Evolutionary conservation across 2,329 filamentous ascomycete genomes (phyloP).

Genomic region (Calonectria crousiana): DNA sequence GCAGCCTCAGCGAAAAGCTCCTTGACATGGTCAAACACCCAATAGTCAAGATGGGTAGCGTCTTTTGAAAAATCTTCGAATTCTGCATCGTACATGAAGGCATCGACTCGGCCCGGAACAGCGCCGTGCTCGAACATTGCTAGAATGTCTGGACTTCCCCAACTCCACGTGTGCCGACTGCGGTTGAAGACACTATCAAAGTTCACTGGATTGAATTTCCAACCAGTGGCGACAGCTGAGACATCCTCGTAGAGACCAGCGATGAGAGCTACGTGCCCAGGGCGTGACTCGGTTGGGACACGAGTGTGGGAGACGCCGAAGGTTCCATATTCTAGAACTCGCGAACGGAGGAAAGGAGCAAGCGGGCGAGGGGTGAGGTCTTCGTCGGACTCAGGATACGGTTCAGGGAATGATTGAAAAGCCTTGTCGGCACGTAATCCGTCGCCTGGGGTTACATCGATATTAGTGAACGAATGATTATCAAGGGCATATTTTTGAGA

Average conservation of each 20-base stretch:
- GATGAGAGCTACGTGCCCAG: conserved; percentile 96
- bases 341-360: conserved; percentile 90
- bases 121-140: conserved; percentile 98
- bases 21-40: conserved; percentile 97
- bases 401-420: conserved; percentile 92
- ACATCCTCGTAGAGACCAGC: conserved; percentile 98
- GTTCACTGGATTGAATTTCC: conserved; percentile 98
- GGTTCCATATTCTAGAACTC: conserved; percentile 88
- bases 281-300: conserved; percentile 95
- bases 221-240: conserved; percentile 95
- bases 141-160: conserved; percentile 97
- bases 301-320: conserved; percentile 98
- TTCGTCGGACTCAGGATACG: conserved; percentile 75
- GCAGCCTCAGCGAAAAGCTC: conserved; percentile 85
- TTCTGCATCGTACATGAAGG: conserved; percentile 86
- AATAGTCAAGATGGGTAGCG: conserved; percentile 84
- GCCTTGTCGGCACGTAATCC: conserved; percentile 97
- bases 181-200: conserved; percentile 99
- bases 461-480: conserved; percentile 22
- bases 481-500: neutral
- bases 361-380: conserved; percentile 82
- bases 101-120: conserved; percentile 85
- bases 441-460: conserved; percentile 69
- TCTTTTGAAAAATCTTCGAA: conserved; percentile 91
- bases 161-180: conserved; percentile 97